Percentiles rank a stretch among this genome's conserved stretches.
phyloP scores from a whole-genome alignment of 345 rosid species.

The Geranium brycei region DNA sequence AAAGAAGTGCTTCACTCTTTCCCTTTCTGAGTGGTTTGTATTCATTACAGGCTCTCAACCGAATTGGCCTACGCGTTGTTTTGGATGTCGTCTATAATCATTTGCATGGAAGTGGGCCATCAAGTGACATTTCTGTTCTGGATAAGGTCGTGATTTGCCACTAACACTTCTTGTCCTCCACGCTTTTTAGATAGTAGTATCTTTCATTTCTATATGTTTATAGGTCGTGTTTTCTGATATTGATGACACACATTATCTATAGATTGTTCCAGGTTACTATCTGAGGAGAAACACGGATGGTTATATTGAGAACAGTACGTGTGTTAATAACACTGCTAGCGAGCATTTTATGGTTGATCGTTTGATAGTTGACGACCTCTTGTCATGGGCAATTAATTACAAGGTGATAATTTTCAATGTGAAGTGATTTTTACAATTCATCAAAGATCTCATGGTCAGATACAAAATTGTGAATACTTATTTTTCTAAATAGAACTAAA shows the following conservation, averaged over 20 bases:
- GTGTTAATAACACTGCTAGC: slow-evolving; percentile 88
- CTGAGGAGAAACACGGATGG: slow-evolving; percentile 81
- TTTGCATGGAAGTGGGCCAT: slow-evolving; percentile 78
- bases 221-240: not conserved
- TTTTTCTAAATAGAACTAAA: not conserved
- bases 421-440: not conserved
- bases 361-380: slow-evolving; percentile 70
- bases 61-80: slow-evolving; percentile 55
- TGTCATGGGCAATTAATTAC: slow-evolving; percentile 68
- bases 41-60: slow-evolving; percentile 49
- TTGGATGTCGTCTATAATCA: slow-evolving; percentile 95
- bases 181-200: slow-evolving; percentile 5
- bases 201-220: not conserved
- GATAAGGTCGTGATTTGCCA: slow-evolving; percentile 51
- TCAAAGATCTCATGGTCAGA: not conserved
- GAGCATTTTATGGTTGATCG: slow-evolving; percentile 96
- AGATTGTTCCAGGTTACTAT: slow-evolving; percentile 99
- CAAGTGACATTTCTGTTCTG: slow-evolving; percentile 63
- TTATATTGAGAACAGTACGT: slow-evolving; percentile 71
- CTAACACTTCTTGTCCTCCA: not conserved
- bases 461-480: not conserved
- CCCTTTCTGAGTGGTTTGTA: slow-evolving; percentile 6
- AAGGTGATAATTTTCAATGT: slow-evolving; percentile 41
- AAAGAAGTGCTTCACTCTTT: slow-evolving; percentile 6
- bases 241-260: slow-evolving; percentile 13